phyloP scores from a whole-genome alignment of 176 grass and related monocot genomes.

The Aegilops speltoides region DNA sequence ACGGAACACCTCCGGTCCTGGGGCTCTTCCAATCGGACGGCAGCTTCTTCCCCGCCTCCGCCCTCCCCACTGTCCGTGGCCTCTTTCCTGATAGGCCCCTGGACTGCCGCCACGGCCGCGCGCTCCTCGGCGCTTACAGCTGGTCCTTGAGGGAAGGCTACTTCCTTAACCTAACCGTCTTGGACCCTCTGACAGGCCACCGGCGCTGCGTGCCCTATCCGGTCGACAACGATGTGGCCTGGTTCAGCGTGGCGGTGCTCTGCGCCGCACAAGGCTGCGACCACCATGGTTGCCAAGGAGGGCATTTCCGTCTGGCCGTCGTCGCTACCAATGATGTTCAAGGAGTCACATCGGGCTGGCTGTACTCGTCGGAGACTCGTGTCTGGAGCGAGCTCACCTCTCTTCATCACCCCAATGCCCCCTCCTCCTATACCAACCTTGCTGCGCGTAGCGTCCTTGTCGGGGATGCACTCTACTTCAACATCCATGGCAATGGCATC shows the following conservation, averaged over 20 bases:
- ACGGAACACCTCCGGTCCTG: not conserved
- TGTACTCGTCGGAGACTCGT: too few relatives aligned
- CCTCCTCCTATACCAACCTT: not conserved
- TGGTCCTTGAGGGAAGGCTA: accelerated
- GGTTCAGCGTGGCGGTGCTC: too few relatives aligned
- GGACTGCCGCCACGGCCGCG: not conserved
- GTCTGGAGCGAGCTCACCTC: not conserved
- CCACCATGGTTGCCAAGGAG: too few relatives aligned
- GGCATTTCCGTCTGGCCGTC: too few relatives aligned
- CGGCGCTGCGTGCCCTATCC: not conserved
- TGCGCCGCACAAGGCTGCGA: too few relatives aligned
- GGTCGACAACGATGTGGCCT: too few relatives aligned
- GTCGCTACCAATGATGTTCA: too few relatives aligned
- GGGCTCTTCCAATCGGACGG: not conserved
- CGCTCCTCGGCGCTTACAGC: not conserved
- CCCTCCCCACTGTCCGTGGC: not conserved
- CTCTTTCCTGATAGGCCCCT: not conserved
- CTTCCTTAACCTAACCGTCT: not conserved
- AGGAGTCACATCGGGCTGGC: too few relatives aligned
- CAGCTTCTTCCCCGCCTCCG: not conserved
- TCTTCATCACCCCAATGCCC: not conserved
- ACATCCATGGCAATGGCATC: not conserved
- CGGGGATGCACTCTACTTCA: not conserved
- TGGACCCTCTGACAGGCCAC: not conserved
- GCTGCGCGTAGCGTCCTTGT: not conserved